Conservation (phyloP, 257 asterid species). For the Rauvolfia tetraphylla region DNA sequence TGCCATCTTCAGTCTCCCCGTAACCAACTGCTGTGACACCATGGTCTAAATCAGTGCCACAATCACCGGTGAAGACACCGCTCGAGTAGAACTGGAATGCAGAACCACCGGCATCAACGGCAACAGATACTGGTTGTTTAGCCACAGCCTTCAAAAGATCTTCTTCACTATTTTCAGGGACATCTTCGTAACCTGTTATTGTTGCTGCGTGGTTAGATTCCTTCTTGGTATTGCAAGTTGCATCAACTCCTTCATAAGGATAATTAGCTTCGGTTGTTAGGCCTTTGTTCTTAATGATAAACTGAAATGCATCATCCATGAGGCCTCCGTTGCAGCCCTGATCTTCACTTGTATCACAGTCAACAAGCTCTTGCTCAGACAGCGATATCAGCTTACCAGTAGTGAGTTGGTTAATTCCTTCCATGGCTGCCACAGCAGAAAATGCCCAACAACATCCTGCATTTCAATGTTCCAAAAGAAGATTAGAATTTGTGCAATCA, state of each 20-base stretch:
- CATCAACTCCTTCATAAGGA: not conserved
- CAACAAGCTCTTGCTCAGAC: not conserved
- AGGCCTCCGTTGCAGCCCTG: not conserved
- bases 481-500: too few species aligned
- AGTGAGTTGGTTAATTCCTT: too few species aligned
- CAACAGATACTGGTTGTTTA: not conserved
- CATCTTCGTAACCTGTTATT: not conserved
- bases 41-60: not conserved
- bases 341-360: not conserved
- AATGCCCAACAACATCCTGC: conserved; percentile 18
- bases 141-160: not conserved
- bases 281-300: not conserved
- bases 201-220: not conserved
- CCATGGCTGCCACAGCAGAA: too few species aligned
- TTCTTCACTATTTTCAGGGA: not conserved
- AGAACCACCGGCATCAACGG: not conserved
- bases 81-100: not conserved
- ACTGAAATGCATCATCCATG: not conserved
- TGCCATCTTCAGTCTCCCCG: not conserved
- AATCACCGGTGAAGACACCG: not conserved
- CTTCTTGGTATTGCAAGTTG: not conserved
- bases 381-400: too few species aligned
- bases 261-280: conserved; percentile 1
- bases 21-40: not conserved
- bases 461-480: too few species aligned